Base-by-base conservation (phyloP, 2,329 filamentous ascomycete species). In the Colletotrichum lini region DNA sequence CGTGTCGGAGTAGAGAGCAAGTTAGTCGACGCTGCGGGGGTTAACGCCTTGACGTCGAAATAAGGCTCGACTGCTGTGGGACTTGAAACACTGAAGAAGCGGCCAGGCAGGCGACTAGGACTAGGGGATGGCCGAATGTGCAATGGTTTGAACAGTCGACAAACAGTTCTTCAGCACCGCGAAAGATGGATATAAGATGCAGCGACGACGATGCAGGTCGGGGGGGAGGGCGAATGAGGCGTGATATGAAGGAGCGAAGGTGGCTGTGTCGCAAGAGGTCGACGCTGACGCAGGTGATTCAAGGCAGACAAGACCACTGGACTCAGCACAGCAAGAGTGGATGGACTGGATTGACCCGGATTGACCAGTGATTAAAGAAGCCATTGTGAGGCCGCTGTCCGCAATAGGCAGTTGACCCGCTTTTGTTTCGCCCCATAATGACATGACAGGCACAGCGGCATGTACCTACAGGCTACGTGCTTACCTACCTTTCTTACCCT, bases 1-100 rank as follows among this genome's bases (percentile, higher is more conserved):
- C 44, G 42, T 18, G 50, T 56, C 56, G 21, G 45, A 53, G 10
- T 38, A 3, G 35, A 9, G 8, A 38, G 35, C 35, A 38, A 38
- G 35, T 38, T 8, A 38, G 35, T 26, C 26, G 10, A 60, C 12
- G 40, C 52, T 35, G 26, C 23, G 38, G 30, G 44, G 13, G 42
- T 30, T 15, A 13, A 23, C 69, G 69, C 69, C 47, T 69, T 69
- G 69, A 69, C 69, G 69, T 64, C 30, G 53, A 58, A 64, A 69
- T 60, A 59, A 18, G 59, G 64, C 68, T 60, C 52, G 47, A 71
- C 44, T 47, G 52, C 44, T 62, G 16, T 18, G 58, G 23, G 58
- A 42, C 21, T 30, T 56, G 69, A 72, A 72, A 72, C 69, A 21
- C 40, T 58, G 38, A n/a, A 30, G 35, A 38, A 38, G 35, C 35